Percentiles rank a stretch among this genome's conserved stretches.
Conservation (phyloP, 2,329 filamentous ascomycete genomes). For the Cercospora zeina region DNA sequence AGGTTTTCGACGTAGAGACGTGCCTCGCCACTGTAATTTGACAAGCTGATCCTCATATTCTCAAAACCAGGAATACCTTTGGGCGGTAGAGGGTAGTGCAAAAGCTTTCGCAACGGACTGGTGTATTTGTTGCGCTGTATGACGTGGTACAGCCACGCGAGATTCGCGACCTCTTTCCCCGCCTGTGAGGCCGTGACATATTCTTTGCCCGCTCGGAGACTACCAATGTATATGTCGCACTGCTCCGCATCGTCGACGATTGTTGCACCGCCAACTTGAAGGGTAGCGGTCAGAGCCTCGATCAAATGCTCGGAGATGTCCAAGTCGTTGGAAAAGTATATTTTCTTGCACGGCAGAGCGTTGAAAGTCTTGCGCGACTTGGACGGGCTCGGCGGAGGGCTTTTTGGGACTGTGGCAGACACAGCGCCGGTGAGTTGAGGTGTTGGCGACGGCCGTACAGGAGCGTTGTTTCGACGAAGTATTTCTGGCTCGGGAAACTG, state of each 20-base stretch:
- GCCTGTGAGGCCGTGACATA: conserved; percentile 75
- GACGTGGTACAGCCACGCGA: conserved; percentile 90
- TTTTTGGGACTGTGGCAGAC: conserved; percentile 50
- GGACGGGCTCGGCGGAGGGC: conserved; percentile 44
- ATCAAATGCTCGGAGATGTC: conserved; percentile 66
- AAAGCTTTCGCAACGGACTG: conserved; percentile 73
- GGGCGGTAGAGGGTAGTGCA: conserved; percentile 85
- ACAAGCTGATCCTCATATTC: conserved; percentile 77
- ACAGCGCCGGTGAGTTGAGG: conserved; percentile 67
- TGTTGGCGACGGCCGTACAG: conserved; percentile 27
- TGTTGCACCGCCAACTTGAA: conserved; percentile 68
- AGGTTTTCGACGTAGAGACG: conserved; percentile 91
- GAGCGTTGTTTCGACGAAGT: conserved; percentile 48
- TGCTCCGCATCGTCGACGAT: conserved; percentile 65
- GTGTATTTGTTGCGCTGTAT: conserved; percentile 89
- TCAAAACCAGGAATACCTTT: conserved; percentile 78
- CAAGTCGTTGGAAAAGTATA: conserved; percentile 76
- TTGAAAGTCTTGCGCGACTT: conserved; percentile 57
- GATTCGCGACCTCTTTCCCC: conserved; percentile 82
- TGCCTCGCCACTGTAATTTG: conserved; percentile 94
- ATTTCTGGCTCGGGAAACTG: conserved; percentile 82
- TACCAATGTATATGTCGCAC: conserved; percentile 83
- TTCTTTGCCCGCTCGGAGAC: conserved; percentile 77
- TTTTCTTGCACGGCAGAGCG: conserved; percentile 74
- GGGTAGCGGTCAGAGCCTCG: conserved; percentile 68